Evolutionary conservation across 1,284 basidiomycete genomes (phyloP), one percentile per base, ranked within the genome.

Genomic region (Tylopilus sp.): DNA sequence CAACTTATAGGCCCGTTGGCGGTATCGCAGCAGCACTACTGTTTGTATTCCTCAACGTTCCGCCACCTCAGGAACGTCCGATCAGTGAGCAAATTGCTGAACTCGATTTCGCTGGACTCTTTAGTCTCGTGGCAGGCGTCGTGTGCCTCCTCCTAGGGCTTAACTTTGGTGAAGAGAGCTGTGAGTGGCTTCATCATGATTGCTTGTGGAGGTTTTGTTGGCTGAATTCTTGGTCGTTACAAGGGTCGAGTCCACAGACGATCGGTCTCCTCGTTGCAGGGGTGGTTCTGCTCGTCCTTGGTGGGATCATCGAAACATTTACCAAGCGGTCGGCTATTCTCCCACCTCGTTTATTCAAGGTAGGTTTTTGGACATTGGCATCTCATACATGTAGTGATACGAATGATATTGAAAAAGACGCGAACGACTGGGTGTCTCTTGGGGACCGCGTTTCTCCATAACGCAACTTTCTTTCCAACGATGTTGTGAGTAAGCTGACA

Each of bases 111-210:
- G 39, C 90, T 49, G 95, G 95, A 3, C 83, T 95, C 13, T 67
- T 85, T 26, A 81, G 95, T 51, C 84, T 97, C 60, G 87, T 96
- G 59, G 79, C 81, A 7, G 92, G 93, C 0, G 87, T 95, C 13
- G 85, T 95, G 9, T 90, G 91, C 62, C 76, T 97, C 16, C 84
- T 97, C n/a, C 81, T 97, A 29, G 96, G 95, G 0, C 94, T 98
- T 78, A 93, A 91, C 77, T 87, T 86, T 67, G 88, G 92, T 67
- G 88, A 93, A 76, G 87, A 83, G 0, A 83, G 77, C 63, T 93
- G 91, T 91, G 63, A 71, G 87, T 78, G 9, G 61, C 52, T 29
- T 6, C 49, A 16, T 53, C 38, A 10, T 32, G 12, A 10, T 13
- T 53, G 8, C n/a, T 39, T 4, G 15, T 8, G 18, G 44, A 18